Percentiles rank a stretch among this genome's conserved stretches.
phyloP scores from a whole-genome alignment of 192 early-diverging fungal species.

The Powellomyces hirtus region DNA sequence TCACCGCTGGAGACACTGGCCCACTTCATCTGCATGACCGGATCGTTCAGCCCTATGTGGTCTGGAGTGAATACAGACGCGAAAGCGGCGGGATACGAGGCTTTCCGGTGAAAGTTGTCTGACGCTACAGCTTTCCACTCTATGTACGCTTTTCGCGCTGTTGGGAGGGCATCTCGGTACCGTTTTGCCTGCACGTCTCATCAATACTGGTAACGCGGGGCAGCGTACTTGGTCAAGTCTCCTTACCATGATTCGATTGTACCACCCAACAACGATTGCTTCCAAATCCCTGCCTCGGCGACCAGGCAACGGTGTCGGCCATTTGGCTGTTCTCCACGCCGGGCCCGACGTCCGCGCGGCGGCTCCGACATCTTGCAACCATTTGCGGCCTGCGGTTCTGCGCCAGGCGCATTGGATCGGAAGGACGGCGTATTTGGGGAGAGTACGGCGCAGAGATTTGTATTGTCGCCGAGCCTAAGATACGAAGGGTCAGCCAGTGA shows the following conservation, averaged over 20 bases:
- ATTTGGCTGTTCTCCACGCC: neutral
- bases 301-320: neutral
- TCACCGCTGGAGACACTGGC: no score
- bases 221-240: no score
- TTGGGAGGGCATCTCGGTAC: neutral
- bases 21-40: neutral
- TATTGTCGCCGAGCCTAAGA: conserved; percentile 10
- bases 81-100: neutral
- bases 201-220: no score
- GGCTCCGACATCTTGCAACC: neutral
- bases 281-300: neutral
- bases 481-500: no score
- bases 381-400: conserved; percentile 14
- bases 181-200: neutral
- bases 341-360: neutral
- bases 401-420: conserved; percentile 83
- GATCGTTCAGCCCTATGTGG: neutral
- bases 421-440: conserved; percentile 84
- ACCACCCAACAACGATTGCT: neutral
- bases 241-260: no score
- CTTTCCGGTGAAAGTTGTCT: conserved; percentile 7
- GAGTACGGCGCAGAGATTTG: conserved; percentile 54
- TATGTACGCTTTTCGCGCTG: neutral
- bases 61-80: neutral
- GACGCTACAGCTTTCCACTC: conserved; percentile 1